Base-by-base conservation (phyloP, 257 asterid genomes). In the Cordia subcordata region DNA sequence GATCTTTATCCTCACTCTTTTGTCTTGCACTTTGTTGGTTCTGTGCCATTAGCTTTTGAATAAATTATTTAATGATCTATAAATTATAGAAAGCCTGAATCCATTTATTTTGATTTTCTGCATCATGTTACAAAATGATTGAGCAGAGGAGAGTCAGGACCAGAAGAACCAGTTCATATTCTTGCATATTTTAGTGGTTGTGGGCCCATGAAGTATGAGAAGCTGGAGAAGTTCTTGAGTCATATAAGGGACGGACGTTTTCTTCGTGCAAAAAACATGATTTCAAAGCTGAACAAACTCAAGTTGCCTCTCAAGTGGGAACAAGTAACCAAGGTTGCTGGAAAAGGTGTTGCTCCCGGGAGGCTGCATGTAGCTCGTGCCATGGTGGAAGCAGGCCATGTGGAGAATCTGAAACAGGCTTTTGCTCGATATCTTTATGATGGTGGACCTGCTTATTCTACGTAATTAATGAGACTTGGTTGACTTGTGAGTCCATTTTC, bases 331-430 rank as follows among this genome's bases (percentile, higher is more conserved):
- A 89, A 70, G 73, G 87, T 93, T 73, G 97, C 97, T 16, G 99
- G 99, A 53, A 76, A 87, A 53, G 99, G 86, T 32, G 95, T 85
- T 60, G 99, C 99, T 60, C 99, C 97, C 0, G 97, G 97, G 62
- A 77, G 97, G 77, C 81, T 93, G 70, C 99, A 93, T 61, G 81
- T 93, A 35, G 99, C 99, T 17, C 97, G 97, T 65, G 99, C 99
- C 63, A 70, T 93, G 89, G 92, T 89, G 47, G 99, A 87, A 79
- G 97, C 96, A 22, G 99, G 99, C 57, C 94, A 83, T 55, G 96
- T 93, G 47, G 96, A 89, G 77, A 86, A 83, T 74, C 86, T 93
- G 58, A 89, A 81, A 70, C 97, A 89, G 70, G 97, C 99, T 11
- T 89, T 93, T 63, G 53, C 81, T 23, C 80, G 86, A 51, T 93